Evolutionary conservation across 2,329 filamentous ascomycete species (phyloP), one percentile per base, ranked within the genome.

Genomic region (Nemania abortiva): DNA sequence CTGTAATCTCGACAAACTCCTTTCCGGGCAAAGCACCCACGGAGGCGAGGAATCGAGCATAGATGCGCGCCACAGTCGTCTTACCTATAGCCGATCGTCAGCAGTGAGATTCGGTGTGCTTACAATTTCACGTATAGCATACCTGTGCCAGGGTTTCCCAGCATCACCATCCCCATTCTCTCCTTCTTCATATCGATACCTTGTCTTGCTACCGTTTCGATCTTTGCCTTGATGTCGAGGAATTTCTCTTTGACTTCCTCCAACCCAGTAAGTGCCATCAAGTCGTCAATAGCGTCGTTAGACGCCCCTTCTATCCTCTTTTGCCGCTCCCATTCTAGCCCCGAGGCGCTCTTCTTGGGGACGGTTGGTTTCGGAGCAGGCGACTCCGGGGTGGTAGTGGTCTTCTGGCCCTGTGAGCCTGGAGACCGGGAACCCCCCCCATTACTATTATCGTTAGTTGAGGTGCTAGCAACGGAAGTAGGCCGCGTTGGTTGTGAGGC

Each of bases 51-150:
- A 94, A 91, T 6, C 88, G 84, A 0, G 87, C 90, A 66, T 93
- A 94, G 0, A 92, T 79, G 0, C 92, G 84, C 0, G 92, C 92
- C 0, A 95, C 89, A 0, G 92, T 95, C 0, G 92, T 95, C 81
- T 94, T 94, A 0, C 89, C 88, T 85, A 37, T 31, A 18, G 29
- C 3, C 2, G 15, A 31, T 53, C 6, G 42, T 60, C 13, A 63
- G 11, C n/a, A 49, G 20, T 42, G 42, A 61, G 37, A 27, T 27
- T 29, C 13, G 20, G 24, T 27, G 20, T 34, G n/a, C 22, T 45
- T 11, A n/a, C 4, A 49, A 20, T 2, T 13, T 9, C 7, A 11
- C n/a, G 31, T 18, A 22, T 29, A 24, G 62, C 75, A 74, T 80
- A 85, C 87, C 88, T 66, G 88, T 91, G 3, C 89, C 89, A 1